These are phyloP conservation scores for Neurospora intermedia DNA, from an alignment of 495 filamentous ascomycete genomes.

Conservation along the genomic window DNA sequence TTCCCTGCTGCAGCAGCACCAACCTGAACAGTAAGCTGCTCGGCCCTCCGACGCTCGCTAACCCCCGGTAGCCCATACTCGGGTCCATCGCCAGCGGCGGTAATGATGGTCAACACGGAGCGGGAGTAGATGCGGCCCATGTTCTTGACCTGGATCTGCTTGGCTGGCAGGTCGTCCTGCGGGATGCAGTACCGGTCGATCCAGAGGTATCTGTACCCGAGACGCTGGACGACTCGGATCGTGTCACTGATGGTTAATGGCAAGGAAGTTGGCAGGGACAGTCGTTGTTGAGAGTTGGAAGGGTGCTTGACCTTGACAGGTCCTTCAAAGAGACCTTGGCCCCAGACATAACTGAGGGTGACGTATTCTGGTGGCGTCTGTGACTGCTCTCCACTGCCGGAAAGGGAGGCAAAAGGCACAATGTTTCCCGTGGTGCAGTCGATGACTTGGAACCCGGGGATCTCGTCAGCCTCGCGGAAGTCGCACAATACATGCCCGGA, in stretches of 20 bases:
- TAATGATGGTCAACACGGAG: conserved; percentile 17
- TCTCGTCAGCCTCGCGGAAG: too few relatives aligned
- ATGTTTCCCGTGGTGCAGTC: conserved; percentile 1
- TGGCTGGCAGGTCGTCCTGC: conserved; percentile 7
- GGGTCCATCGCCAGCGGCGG: conserved; percentile 16
- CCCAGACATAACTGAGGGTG: not conserved
- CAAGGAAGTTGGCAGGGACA: not conserved
- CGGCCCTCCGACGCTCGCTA: conserved; percentile 1
- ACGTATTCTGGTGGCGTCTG: not conserved
- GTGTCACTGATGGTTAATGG: not conserved
- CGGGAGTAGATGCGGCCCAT: conserved; percentile 21
- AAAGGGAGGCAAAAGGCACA: not conserved
- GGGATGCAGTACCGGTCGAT: conserved; percentile 19
- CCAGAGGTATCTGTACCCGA: conserved; percentile 9
- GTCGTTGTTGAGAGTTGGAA: not conserved
- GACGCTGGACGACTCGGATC: not conserved
- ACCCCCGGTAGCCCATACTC: conserved; percentile 22
- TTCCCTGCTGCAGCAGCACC: not conserved
- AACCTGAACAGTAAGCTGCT: not conserved
- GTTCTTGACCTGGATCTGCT: conserved; percentile 14
- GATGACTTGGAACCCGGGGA: not conserved
- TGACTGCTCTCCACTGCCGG: not conserved
- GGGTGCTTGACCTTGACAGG: not conserved
- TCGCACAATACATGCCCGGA: not conserved
- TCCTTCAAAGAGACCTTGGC: not conserved